A percentile compares a stretch with the other conserved stretches of the same genome.
These are phyloP conservation scores for Harringtonia lauricola DNA, from an alignment of 2,329 filamentous ascomycete genomes.

Conservation along the genomic window DNA sequence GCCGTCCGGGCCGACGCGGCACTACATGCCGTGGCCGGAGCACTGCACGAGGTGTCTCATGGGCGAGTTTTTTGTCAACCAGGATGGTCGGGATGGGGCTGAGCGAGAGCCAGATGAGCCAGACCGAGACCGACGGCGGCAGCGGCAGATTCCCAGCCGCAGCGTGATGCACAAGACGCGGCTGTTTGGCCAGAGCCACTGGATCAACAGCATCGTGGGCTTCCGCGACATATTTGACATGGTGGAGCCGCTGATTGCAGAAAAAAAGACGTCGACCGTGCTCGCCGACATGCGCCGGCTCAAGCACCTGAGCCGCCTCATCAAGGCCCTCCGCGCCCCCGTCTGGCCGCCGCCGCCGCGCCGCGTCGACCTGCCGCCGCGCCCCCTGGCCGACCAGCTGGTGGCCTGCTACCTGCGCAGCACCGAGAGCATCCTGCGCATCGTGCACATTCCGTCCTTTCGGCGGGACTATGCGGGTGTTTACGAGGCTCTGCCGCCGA, in stretches of 20 bases:
- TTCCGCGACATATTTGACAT: slow-evolving; percentile 8
- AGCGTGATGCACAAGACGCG: slow-evolving; percentile 33
- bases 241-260: slow-evolving; percentile 14
- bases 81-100: too few species aligned
- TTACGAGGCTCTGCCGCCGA: too few species aligned
- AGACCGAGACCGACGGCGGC: background rate
- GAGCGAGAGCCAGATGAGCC: too few species aligned
- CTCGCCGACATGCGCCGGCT: slow-evolving; percentile 30
- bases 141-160: slow-evolving; percentile 5
- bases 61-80: too few species aligned
- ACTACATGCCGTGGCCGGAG: too few species aligned
- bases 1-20: too few species aligned
- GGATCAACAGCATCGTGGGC: slow-evolving; percentile 25
- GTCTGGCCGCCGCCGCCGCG: slow-evolving; percentile 17
- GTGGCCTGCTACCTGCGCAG: slow-evolving; percentile 42
- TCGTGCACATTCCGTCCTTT: slow-evolving; percentile 48
- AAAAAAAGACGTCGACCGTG: slow-evolving; percentile 23
- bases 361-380: slow-evolving; percentile 25
- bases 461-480: slow-evolving; percentile 37
- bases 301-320: slow-evolving; percentile 37
- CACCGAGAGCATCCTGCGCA: slow-evolving; percentile 42
- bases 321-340: slow-evolving; percentile 33
- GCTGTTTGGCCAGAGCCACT: slow-evolving; percentile 47
- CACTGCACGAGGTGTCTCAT: too few species aligned
- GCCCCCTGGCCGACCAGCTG: slow-evolving; percentile 36